Evolutionary conservation across 352 stramenopile species (phyloP).

Genomic region (Phytophthora capsici): DNA sequence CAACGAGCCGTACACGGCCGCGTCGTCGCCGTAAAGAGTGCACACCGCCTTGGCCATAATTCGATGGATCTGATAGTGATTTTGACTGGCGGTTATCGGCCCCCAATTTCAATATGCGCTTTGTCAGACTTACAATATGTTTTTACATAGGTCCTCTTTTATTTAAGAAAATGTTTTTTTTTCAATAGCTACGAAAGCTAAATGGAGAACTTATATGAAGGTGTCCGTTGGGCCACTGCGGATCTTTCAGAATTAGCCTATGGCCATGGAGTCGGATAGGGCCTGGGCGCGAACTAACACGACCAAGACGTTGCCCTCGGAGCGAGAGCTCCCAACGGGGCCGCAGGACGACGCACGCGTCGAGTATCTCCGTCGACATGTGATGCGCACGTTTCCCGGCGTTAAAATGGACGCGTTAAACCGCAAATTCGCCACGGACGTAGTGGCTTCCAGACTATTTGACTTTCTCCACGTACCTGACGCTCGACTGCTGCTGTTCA

Average conservation of each 20-base stretch:
- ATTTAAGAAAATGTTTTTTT: no score
- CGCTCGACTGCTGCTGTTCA: slow-evolving; percentile 68
- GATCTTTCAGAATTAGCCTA: slow-evolving; percentile 10
- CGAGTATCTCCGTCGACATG: slow-evolving; percentile 68
- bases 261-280: slow-evolving; percentile 28
- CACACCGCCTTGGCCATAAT: slow-evolving; percentile 85
- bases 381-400: slow-evolving; percentile 72
- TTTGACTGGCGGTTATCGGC: no score
- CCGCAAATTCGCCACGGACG: slow-evolving; percentile 68
- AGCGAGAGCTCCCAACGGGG: slow-evolving; percentile 1
- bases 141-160: no score
- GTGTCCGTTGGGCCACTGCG: background rate
- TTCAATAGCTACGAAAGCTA: no score
- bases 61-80: slow-evolving; percentile 4
- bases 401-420: slow-evolving; percentile 64
- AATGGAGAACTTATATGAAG: no score
- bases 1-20: slow-evolving; percentile 79
- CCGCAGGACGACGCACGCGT: slow-evolving; percentile 69
- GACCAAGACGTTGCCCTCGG: slow-evolving; percentile 2
- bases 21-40: slow-evolving; percentile 88
- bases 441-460: slow-evolving; percentile 65
- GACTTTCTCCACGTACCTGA: slow-evolving; percentile 76
- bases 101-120: no score
- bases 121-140: no score
- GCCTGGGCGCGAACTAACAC: slow-evolving; percentile 24